phyloP scores from a whole-genome alignment of 441 rosid genomes.

The Euphorbia neoarborescens region DNA sequence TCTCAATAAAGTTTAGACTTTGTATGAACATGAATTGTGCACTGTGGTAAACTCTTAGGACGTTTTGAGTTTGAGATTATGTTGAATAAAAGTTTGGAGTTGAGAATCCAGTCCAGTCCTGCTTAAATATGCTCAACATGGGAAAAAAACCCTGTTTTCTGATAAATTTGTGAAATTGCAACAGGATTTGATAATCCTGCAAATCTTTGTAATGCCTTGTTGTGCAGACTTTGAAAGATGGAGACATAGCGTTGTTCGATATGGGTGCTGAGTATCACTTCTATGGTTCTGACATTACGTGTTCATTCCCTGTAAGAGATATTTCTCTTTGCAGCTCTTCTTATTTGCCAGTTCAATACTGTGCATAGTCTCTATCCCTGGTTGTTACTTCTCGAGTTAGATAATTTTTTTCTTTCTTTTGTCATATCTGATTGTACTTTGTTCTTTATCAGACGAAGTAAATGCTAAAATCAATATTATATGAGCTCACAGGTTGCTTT shows the following conservation, averaged over 20 bases:
- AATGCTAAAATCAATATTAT: background rate
- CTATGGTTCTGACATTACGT: constrained; percentile 76
- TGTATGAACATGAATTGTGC: background rate
- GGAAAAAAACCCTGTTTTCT: background rate
- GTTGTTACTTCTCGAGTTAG: background rate
- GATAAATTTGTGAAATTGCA: background rate
- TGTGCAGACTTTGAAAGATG: constrained; percentile 72
- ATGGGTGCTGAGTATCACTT: constrained; percentile 94
- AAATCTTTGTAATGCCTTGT: constrained; percentile 14
- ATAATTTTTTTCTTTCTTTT: background rate
- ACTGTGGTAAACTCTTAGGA: background rate
- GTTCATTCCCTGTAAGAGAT: constrained; percentile 78
- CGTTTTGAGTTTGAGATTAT: background rate
- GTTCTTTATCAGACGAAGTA: background rate
- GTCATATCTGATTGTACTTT: background rate
- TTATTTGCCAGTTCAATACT: constrained; percentile 11
- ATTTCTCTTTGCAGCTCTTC: constrained; percentile 6
- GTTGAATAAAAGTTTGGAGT: background rate
- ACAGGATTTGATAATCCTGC: background rate
- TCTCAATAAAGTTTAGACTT: too few relatives aligned
- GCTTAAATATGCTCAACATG: background rate
- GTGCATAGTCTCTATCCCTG: background rate
- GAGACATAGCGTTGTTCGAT: constrained; percentile 88
- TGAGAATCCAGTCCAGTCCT: background rate
- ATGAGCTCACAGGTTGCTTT: background rate